Conservation (phyloP, 768 basidiomycete species). For the Austroboletus eburneus region DNA sequence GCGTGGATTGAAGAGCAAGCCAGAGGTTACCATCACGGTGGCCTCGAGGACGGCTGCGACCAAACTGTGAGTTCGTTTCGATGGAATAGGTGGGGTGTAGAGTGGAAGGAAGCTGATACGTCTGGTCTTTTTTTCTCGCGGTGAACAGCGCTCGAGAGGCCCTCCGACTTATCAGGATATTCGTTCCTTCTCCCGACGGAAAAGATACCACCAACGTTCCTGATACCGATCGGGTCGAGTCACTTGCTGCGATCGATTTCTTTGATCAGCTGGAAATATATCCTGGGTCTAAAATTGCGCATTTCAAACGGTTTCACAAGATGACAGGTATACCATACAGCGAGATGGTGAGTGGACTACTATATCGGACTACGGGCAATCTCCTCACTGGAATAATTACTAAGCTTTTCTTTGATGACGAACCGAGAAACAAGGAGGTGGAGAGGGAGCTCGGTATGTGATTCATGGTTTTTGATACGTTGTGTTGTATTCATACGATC, state of each 20-base stretch:
- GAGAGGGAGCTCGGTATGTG: conserved; percentile 44
- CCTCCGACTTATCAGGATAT: conserved; percentile 57
- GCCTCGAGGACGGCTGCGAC: conserved; percentile 72
- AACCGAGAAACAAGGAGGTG: conserved; percentile 51
- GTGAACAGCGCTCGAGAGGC: conserved; percentile 66
- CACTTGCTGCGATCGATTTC: conserved; percentile 50
- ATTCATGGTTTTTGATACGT: not conserved
- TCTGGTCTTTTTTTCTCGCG: not conserved
- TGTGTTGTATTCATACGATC: not conserved
- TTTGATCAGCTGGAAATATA: conserved; percentile 76
- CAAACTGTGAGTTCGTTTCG: conserved; percentile 48
- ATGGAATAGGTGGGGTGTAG: not conserved
- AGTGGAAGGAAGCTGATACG: not conserved
- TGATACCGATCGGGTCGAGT: conserved; percentile 15
- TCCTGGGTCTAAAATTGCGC: conserved; percentile 76
- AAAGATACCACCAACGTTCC: conserved; percentile 16
- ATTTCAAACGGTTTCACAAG: conserved; percentile 71
- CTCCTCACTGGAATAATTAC: not conserved
- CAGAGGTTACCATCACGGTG: conserved; percentile 56
- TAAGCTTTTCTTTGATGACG: conserved; percentile 77
- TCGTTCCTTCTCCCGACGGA: conserved; percentile 33
- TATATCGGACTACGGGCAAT: not conserved
- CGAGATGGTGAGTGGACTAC: conserved; percentile 57
- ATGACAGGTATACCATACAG: conserved; percentile 74
- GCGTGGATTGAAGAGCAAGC: conserved; percentile 44